These are phyloP conservation scores for Fusarium dlaminii DNA, from an alignment of 2,329 filamentous ascomycete species.

Conservation along the genomic window DNA sequence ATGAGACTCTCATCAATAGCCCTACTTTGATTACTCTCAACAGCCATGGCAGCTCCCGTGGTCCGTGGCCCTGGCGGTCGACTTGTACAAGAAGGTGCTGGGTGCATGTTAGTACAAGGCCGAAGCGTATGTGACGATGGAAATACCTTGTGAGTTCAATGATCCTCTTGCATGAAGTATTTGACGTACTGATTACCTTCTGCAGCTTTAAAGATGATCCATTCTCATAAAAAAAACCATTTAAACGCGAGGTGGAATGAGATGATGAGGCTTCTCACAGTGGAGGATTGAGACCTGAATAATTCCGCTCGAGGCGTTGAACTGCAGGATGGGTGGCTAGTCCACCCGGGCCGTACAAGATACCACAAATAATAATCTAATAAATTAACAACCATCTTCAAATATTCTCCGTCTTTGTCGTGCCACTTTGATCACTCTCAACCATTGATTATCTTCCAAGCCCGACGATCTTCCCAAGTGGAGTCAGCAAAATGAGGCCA, in stretches of 20 bases:
- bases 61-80: slow-evolving; percentile 11
- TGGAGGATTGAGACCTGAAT: not conserved
- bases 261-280: not conserved
- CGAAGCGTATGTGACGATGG: slow-evolving; percentile 17
- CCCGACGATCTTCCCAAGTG: accelerated
- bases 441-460: not conserved
- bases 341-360: not conserved
- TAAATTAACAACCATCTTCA: not conserved
- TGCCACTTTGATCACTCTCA: no score
- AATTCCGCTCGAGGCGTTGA: not conserved
- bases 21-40: not conserved
- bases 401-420: accelerated
- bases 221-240: accelerated
- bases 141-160: slow-evolving; percentile 14
- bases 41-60: not conserved
- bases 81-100: not conserved
- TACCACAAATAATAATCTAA: not conserved
- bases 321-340: not conserved
- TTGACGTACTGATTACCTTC: not conserved
- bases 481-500: slow-evolving; percentile 26
- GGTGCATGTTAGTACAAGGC: slow-evolving; percentile 2
- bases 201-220: slow-evolving; percentile 9
- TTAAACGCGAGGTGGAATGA: accelerated
- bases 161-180: accelerated
- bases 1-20: not conserved